These are phyloP conservation scores for Microdochium paspali DNA, from an alignment of 2,329 filamentous ascomycete species.

Conservation along the genomic window DNA sequence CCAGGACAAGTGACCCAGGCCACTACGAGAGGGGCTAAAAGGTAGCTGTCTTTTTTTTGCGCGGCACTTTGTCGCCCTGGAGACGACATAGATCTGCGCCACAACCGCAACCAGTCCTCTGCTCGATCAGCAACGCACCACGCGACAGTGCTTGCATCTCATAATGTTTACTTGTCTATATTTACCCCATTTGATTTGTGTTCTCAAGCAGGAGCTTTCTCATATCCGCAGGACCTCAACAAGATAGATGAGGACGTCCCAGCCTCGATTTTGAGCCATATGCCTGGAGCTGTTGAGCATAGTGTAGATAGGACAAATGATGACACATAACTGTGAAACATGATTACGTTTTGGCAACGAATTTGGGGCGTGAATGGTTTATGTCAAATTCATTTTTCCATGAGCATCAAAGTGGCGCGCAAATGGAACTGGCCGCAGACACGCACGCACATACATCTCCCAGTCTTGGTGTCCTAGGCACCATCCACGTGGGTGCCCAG, in stretches of 20 bases:
- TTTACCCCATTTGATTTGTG: constrained; percentile 4
- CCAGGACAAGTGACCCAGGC: not conserved
- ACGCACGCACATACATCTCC: too few species aligned
- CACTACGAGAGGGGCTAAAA: not conserved
- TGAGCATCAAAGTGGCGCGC: too few species aligned
- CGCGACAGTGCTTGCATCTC: constrained; percentile 9
- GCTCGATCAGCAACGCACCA: constrained; percentile 3
- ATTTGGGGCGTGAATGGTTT: too few species aligned
- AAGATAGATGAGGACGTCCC: not conserved
- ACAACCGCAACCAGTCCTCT: constrained; percentile 8
- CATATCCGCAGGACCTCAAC: not conserved
- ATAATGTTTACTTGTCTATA: constrained; percentile 25
- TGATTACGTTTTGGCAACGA: too few species aligned
- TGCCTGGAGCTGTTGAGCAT: not conserved
- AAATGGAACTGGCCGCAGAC: too few species aligned
- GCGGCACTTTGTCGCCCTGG: too few species aligned
- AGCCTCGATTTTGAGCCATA: not conserved
- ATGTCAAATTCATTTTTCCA: too few species aligned
- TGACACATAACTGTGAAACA: not conserved
- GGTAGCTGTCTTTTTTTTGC: constrained; percentile 3
- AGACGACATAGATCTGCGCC: too few species aligned
- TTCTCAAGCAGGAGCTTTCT: too few species aligned
- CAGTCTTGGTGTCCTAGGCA: too few species aligned
- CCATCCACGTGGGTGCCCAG: too few species aligned
- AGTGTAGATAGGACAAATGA: not conserved